These are phyloP conservation scores for Neopestalotiopsis clavispora DNA, from an alignment of 2,329 filamentous ascomycete species.

Conservation along the genomic window DNA sequence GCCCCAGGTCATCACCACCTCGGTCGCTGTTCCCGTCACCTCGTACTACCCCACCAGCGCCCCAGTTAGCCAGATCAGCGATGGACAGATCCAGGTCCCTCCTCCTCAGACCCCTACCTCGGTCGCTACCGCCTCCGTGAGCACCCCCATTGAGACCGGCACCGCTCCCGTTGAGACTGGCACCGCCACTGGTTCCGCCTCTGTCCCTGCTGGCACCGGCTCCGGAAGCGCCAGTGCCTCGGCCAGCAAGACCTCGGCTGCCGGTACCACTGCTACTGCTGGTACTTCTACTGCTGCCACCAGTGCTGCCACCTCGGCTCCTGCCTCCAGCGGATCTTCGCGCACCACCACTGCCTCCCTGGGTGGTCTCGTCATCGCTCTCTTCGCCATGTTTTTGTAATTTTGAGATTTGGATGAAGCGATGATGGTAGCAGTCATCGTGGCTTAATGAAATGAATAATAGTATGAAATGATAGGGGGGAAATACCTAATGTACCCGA, in stretches of 20 bases:
- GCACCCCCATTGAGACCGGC: conserved; percentile 23
- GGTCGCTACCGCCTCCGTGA: conserved; percentile 25
- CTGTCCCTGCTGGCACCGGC: conserved; percentile 16
- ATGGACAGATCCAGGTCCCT: conserved; percentile 56
- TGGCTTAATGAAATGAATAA: conserved; percentile 13
- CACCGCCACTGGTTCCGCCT: conserved; percentile 42
- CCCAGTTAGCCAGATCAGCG: conserved; percentile 48
- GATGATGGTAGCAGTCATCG: conserved; percentile 12
- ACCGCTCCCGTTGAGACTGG: conserved; percentile 27
- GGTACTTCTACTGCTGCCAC: conserved; percentile 23
- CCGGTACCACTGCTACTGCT: conserved; percentile 11
- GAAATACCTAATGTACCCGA: background rate
- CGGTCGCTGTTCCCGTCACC: conserved; percentile 21
- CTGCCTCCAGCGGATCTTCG: conserved; percentile 34
- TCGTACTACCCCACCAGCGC: conserved; percentile 24
- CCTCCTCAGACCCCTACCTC: conserved; percentile 29
- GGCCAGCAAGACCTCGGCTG: background rate
- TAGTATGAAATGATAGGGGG: background rate
- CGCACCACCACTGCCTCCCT: conserved; percentile 37
- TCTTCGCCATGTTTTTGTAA: conserved; percentile 42
- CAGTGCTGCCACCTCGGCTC: conserved; percentile 29
- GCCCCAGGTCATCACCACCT: conserved; percentile 52
- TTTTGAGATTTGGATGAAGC: conserved; percentile 8
- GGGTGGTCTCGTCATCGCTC: conserved; percentile 38
- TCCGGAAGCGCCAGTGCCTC: conserved; percentile 19